Percentiles rank a stretch among this genome's conserved stretches.
These are phyloP conservation scores for Thozetella sp. DNA, from an alignment of 495 filamentous ascomycete genomes.

Conservation along the genomic window DNA sequence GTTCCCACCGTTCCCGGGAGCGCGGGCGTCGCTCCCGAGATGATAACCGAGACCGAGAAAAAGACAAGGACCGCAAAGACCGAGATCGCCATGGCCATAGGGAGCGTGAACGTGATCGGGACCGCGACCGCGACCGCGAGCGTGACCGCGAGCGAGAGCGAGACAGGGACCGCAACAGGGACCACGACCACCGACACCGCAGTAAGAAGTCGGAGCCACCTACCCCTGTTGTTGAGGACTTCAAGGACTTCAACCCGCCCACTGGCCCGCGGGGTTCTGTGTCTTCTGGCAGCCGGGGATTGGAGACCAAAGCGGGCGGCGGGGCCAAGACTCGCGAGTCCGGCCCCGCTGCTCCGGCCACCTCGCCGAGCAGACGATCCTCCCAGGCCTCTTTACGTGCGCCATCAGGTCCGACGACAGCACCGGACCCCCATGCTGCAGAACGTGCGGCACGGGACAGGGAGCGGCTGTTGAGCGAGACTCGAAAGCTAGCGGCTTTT, in stretches of 20 bases:
- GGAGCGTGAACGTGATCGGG: slow-evolving; percentile 47
- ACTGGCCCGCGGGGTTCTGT: slow-evolving; percentile 38
- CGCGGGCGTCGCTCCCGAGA: slow-evolving; percentile 47
- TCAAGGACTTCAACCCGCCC: slow-evolving; percentile 35
- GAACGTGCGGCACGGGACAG: slow-evolving; percentile 78
- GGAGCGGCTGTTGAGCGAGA: slow-evolving; percentile 76
- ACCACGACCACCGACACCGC: slow-evolving; percentile 45
- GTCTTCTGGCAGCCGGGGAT: slow-evolving; percentile 33
- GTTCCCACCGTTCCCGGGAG: slow-evolving; percentile 48
- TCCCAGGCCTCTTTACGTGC: slow-evolving; percentile 47
- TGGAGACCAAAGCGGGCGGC: slow-evolving; percentile 36
- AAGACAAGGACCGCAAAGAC: slow-evolving; percentile 30
- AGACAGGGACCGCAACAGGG: slow-evolving; percentile 37
- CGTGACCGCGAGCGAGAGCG: slow-evolving; percentile 46
- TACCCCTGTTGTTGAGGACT: slow-evolving; percentile 40
- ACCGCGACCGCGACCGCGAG: slow-evolving; percentile 48
- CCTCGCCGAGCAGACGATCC: slow-evolving; percentile 26
- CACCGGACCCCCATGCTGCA: slow-evolving; percentile 67
- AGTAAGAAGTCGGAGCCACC: slow-evolving; percentile 34
- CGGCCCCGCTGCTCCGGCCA: slow-evolving; percentile 12
- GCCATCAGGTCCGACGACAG: slow-evolving; percentile 10
- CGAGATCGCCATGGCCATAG: slow-evolving; percentile 36
- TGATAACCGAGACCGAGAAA: slow-evolving; percentile 33
- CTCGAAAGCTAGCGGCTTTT: slow-evolving; percentile 68
- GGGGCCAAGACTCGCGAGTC: slow-evolving; percentile 21